Conservation (phyloP, 2,329 filamentous ascomycete species). For the Colletotrichum destructivum region DNA sequence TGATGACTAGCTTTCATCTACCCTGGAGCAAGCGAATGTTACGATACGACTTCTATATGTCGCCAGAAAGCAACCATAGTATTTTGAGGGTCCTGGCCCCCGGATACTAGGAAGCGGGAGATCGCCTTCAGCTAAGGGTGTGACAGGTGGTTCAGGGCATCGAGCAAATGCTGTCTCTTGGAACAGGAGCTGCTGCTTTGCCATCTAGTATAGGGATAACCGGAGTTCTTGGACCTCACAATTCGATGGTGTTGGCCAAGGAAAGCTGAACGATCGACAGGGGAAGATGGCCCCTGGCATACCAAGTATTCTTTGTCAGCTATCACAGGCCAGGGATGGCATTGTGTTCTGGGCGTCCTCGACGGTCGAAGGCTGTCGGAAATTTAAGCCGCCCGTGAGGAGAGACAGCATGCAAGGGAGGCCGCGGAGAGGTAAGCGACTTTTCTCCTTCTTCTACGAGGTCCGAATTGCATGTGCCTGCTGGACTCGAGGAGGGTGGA, state of each 20-base stretch:
- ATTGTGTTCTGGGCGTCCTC: background rate
- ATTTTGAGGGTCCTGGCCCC: slow-evolving; percentile 10
- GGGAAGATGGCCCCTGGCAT: slow-evolving; percentile 39
- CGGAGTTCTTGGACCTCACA: slow-evolving; percentile 18
- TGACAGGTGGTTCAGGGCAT: slow-evolving; percentile 3
- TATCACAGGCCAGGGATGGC: slow-evolving; percentile 30
- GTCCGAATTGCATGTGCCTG: background rate
- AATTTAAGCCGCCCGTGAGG: slow-evolving; percentile 10
- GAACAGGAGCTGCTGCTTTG: slow-evolving; percentile 18
- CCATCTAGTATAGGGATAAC: slow-evolving; percentile 28
- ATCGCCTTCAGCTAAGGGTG: slow-evolving; percentile 27
- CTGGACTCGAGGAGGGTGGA: background rate
- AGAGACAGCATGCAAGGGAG: slow-evolving; percentile 34
- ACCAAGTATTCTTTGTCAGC: slow-evolving; percentile 18
- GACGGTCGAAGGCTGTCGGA: slow-evolving; percentile 6
- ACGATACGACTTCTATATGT: background rate
- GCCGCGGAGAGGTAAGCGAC: background rate
- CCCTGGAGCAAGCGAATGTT: background rate
- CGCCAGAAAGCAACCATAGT: background rate
- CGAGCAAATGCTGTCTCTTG: slow-evolving; percentile 17
- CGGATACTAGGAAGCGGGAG: slow-evolving; percentile 26
- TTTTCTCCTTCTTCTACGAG: background rate
- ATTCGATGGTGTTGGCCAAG: slow-evolving; percentile 24
- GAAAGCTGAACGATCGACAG: slow-evolving; percentile 32
- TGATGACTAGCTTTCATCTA: background rate